Evolutionary conservation across 371 early-diverging fungal genomes (phyloP).

Genomic region (Rhizomucor pusillus): DNA sequence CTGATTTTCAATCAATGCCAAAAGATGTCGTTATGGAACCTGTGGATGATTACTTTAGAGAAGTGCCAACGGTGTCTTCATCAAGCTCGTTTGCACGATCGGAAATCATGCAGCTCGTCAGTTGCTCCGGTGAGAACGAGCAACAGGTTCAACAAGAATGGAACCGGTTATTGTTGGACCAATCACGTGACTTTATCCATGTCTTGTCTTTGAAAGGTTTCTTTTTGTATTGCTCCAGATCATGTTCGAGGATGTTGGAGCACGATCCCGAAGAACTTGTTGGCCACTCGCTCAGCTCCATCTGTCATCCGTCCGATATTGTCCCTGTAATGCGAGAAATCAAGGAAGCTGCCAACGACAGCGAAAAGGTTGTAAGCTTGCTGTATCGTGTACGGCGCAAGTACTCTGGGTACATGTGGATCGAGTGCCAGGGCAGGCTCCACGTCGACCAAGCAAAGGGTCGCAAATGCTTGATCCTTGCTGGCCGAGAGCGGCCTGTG

Average conservation of each 20-base stretch:
- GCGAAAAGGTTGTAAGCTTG: constrained; percentile 47
- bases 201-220: constrained; percentile 62
- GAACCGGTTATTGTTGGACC: constrained; percentile 30
- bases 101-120: constrained; percentile 3
- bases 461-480: constrained; percentile 61
- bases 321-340: constrained; percentile 62
- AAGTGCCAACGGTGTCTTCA: constrained; percentile 2
- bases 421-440: constrained; percentile 57
- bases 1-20: no score
- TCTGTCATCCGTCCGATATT: constrained; percentile 65
- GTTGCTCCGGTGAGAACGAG: constrained; percentile 15
- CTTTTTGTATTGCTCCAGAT: constrained; percentile 58
- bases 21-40: constrained; percentile 9
- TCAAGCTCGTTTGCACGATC: not conserved
- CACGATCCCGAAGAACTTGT: constrained; percentile 52
- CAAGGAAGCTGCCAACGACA: constrained; percentile 34
- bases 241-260: constrained; percentile 37
- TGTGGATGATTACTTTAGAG: constrained; percentile 12
- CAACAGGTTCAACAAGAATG: constrained; percentile 25
- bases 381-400: constrained; percentile 60
- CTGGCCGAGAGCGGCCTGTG: constrained; percentile 50
- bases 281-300: constrained; percentile 49
- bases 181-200: constrained; percentile 55
- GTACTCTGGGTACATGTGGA: constrained; percentile 56
- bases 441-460: constrained; percentile 55